Conservation (phyloP, 2,329 filamentous ascomycete species). For the Fusarium austroafricanum region DNA sequence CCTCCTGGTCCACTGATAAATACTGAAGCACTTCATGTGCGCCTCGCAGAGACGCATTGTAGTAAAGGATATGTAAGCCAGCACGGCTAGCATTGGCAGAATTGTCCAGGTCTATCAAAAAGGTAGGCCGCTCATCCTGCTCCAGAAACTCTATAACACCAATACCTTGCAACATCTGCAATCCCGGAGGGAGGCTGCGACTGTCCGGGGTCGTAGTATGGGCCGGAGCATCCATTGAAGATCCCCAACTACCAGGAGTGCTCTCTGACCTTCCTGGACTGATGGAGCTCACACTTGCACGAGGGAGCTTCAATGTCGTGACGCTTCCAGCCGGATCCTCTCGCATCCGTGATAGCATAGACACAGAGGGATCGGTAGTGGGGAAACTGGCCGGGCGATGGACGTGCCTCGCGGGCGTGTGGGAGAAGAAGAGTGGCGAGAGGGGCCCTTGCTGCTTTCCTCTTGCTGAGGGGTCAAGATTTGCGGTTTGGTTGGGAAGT, state of each 20-base stretch:
- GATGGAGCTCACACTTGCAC: constrained; percentile 62
- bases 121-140: constrained; percentile 80
- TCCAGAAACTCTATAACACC: constrained; percentile 80
- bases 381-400: constrained; percentile 54
- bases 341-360: constrained; percentile 60
- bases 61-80: constrained; percentile 72
- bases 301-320: constrained; percentile 67
- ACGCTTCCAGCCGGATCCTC: constrained; percentile 59
- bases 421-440: constrained; percentile 66
- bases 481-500: constrained; percentile 49
- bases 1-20: constrained; percentile 63
- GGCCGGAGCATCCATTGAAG: constrained; percentile 65
- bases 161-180: constrained; percentile 71
- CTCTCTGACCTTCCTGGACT: constrained; percentile 62
- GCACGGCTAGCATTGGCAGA: constrained; percentile 64
- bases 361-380: constrained; percentile 56
- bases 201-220: constrained; percentile 64
- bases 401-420: constrained; percentile 53
- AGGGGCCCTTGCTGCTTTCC: constrained; percentile 53
- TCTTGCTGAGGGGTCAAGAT: constrained; percentile 44
- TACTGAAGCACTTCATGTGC: constrained; percentile 66
- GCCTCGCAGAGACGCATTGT: constrained; percentile 74
- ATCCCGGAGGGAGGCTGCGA: constrained; percentile 58
- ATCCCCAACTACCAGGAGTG: constrained; percentile 64
- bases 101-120: constrained; percentile 76